Conservation (phyloP, 108 stramenopile species). For the Skeletonema marinoi region DNA sequence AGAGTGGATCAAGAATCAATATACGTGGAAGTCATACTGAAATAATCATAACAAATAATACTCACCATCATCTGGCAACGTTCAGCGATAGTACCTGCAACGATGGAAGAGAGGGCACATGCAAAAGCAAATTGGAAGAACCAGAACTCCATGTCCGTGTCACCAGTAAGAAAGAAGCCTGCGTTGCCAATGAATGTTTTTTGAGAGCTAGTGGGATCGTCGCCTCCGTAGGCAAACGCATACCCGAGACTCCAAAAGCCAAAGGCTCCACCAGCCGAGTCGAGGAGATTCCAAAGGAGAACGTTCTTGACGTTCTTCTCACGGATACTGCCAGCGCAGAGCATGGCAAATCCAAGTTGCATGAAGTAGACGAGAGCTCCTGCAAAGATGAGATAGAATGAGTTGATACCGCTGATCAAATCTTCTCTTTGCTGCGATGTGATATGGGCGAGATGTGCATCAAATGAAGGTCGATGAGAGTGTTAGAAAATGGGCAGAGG, state of each 20-base stretch:
- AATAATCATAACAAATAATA: too few relatives aligned
- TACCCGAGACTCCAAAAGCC: constrained; percentile 87
- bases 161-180: constrained; percentile 60
- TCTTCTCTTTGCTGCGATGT: constrained; percentile 13
- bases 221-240: constrained; percentile 80
- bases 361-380: constrained; percentile 91
- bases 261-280: constrained; percentile 83
- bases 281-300: constrained; percentile 89
- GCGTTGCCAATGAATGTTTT: constrained; percentile 70
- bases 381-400: constrained; percentile 81
- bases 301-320: constrained; percentile 89
- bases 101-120: constrained; percentile 60
- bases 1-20: too few relatives aligned
- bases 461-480: not conserved
- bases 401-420: constrained; percentile 56
- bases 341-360: constrained; percentile 93
- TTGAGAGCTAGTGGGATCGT: constrained; percentile 11
- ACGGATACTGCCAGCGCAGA: constrained; percentile 83
- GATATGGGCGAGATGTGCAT: not conserved
- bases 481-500: too few relatives aligned
- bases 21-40: too few relatives aligned
- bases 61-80: constrained; percentile 54
- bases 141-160: constrained; percentile 43
- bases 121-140: constrained; percentile 70
- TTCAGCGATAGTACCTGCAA: constrained; percentile 82